phyloP scores from a whole-genome alignment of 441 rosid species.

The Jatropha multifida region DNA sequence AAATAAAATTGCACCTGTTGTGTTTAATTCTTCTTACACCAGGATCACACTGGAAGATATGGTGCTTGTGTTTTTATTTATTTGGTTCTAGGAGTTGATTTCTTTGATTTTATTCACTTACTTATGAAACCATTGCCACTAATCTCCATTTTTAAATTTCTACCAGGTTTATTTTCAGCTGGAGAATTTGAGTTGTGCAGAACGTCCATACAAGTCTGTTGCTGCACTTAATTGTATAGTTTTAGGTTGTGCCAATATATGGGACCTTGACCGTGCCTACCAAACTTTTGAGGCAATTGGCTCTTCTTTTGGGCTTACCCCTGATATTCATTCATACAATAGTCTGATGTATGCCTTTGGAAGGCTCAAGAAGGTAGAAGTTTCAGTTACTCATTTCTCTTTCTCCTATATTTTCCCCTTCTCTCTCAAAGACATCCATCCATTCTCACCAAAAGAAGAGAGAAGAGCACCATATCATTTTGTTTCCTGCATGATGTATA shows the following conservation, averaged over 20 bases:
- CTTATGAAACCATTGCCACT: slow-evolving; percentile 14
- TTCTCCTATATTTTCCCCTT: not conserved
- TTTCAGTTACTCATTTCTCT: slow-evolving; percentile 10
- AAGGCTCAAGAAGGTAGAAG: slow-evolving; percentile 76
- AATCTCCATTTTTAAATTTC: slow-evolving; percentile 21
- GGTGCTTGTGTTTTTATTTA: not conserved
- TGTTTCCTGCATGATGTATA: not conserved
- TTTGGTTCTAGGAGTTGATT: not conserved
- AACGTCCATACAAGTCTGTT: slow-evolving; percentile 84
- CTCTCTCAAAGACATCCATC: not conserved
- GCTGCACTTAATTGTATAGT: slow-evolving; percentile 91
- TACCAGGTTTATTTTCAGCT: slow-evolving; percentile 85
- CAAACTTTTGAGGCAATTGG: slow-evolving; percentile 91
- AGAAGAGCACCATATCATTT: no score
- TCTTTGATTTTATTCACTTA: not conserved
- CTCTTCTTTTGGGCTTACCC: slow-evolving; percentile 70
- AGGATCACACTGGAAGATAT: not conserved
- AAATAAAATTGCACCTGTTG: not conserved
- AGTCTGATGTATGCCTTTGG: slow-evolving; percentile 83
- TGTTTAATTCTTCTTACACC: not conserved
- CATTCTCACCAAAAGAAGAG: not conserved
- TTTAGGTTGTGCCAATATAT: slow-evolving; percentile 88
- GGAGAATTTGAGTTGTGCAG: slow-evolving; percentile 70
- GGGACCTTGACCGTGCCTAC: slow-evolving; percentile 97
- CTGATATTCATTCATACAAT: slow-evolving; percentile 85